These are phyloP conservation scores for Spiromastix sp. DNA, from an alignment of 2,329 filamentous ascomycete genomes.

Conservation along the genomic window DNA sequence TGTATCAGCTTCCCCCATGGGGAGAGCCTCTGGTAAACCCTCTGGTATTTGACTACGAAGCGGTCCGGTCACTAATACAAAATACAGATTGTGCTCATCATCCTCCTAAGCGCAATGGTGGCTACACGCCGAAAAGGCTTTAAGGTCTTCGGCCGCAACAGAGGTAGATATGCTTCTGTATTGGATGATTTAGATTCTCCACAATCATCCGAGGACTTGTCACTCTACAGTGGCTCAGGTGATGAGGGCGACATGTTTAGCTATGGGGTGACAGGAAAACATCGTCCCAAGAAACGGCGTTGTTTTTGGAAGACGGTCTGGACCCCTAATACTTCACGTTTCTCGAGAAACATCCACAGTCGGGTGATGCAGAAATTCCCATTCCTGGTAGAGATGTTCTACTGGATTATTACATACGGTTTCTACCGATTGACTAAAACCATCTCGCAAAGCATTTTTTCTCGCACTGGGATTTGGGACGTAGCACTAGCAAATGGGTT, in stretches of 20 bases:
- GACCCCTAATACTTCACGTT: conserved; percentile 53
- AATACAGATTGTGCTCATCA: conserved; percentile 38
- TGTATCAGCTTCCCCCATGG: conserved; percentile 7
- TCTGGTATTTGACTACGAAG: neutral
- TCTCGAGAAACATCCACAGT: conserved; percentile 49
- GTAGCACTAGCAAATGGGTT: conserved; percentile 36
- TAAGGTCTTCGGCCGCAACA: conserved; percentile 27
- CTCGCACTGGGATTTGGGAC: conserved; percentile 39
- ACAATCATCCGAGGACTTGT: conserved; percentile 30
- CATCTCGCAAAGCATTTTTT: conserved; percentile 41
- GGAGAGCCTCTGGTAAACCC: conserved; percentile 6
- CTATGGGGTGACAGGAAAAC: no score
- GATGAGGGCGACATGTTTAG: no score
- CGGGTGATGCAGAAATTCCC: conserved; percentile 57
- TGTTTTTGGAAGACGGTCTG: conserved; percentile 41
- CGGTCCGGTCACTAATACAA: neutral
- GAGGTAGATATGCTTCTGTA: conserved; percentile 13
- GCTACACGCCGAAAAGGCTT: conserved; percentile 38
- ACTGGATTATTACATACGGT: conserved; percentile 57
- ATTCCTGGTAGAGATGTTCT: conserved; percentile 64
- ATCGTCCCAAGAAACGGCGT: conserved; percentile 40
- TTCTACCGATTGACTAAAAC: conserved; percentile 53
- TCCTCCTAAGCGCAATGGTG: conserved; percentile 40
- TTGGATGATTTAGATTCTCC: conserved; percentile 25
- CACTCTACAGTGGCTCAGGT: conserved; percentile 25